Evolutionary conservation across 352 stramenopile genomes (phyloP), one percentile per base, ranked within the genome.

Genomic region (Aphanomyces stellatus): DNA sequence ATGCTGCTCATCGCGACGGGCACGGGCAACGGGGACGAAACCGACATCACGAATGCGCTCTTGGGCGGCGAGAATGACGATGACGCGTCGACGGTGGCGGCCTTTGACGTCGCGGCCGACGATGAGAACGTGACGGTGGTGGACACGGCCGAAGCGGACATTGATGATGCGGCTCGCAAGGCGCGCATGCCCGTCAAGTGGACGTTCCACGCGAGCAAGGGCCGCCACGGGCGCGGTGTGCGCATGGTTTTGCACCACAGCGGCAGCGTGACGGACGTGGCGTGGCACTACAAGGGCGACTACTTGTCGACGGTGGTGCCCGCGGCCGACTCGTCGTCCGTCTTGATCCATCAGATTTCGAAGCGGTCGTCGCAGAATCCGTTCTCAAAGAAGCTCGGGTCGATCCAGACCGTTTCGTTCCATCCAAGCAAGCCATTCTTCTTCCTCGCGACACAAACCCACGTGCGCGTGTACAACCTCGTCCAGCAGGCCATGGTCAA

Each of bases 391-490:
- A 98, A 97, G 49, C 80, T 96, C 15, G 89, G 83, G 51, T 82
- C 97, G 69, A 91, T 98, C 24, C 97, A 99, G 78, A 84, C 86
- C 46, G 93, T 98, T 40, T 88, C 93, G 11, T 99, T 99, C 82
- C 97, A 99, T 77, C 97, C 96, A 41, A 95, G 88, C 62, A 99
- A 99, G 81, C 97, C 98, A 5, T 99, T 99, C 75, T 93, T 99
- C 69, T 99, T 99, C 81, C 95, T 99, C 31, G 97, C 97, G 5
- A 99, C 93, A n/a, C 96, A 99, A 75, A 91, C 96, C 65, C 87
- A 99, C 72, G 96, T 99, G 53, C 91, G 96, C 61, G 82, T 99
- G 24, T 99, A 99, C 85, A 98, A 99, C 79, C 81, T 99, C 11
- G 88, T 99, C 51, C 98, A 99, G 75, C 97, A 99, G 75, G 81